Base-by-base conservation (phyloP, 2,329 filamentous ascomycete species). In the Talaromyces sp. region DNA sequence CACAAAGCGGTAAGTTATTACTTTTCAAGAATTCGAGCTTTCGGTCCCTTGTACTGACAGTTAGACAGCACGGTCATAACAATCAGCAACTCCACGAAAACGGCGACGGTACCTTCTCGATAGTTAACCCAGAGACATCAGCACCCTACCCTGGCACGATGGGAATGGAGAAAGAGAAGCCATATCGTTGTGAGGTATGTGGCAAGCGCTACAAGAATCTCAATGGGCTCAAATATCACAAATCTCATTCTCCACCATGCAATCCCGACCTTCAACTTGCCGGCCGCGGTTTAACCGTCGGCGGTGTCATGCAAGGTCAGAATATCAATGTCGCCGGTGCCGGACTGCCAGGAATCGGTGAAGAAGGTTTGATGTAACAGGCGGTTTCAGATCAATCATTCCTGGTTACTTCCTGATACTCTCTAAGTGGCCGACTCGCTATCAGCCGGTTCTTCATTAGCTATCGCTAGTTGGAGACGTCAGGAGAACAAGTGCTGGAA, bases 101-200 rank as follows among this genome's bases (percentile, higher is more conserved):
- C 70, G 90, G 91, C 16, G 95, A 99, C 72, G 95, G 95, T 58
- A 97, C 95, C 1, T 98, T 96, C 74, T 98, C 93, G 0, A 99
- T 99, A 68, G 93, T 99, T 58, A 96, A 99, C 70, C 95, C 95
- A 0, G 91, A 96, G 72, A 98, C 95, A 0, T 95, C 91, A 31
- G 86, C 92, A 1, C 95, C 95, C 0, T 99, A 98, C 68, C 95
- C 95, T 0, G 95, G 95, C 35, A 98, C 95, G 0, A 82, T 96
- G 39, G 95, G 95, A n/a, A 99, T 99, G 95, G 95, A 99, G 79
- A 99, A 98, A 76, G 93, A 98, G 81, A 99, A 99, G 81, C 95
- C 95, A 2, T 98, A 98, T 76, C 93, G 93, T 73, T 99, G 95
- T 76, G 93, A 98, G 67, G 89, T 92, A 11, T 99, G 95, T 74